Conservation (phyloP, 176 grass and related monocot species). For the Eremochloa ophiuroides region DNA sequence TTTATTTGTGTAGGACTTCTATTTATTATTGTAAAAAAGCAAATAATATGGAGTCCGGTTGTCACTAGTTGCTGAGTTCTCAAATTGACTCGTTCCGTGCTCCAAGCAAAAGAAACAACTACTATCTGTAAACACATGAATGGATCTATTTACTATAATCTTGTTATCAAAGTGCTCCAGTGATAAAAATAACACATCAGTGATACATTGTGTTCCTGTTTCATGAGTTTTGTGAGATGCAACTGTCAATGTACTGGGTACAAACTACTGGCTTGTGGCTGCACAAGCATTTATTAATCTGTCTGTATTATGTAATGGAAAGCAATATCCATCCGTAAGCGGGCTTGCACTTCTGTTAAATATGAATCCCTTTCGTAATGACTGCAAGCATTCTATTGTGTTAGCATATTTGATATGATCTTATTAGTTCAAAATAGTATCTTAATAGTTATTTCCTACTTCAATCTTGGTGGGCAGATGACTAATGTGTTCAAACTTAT, state of each 20-base stretch:
- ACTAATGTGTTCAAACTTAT: background rate
- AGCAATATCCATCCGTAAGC: background rate
- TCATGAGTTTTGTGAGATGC: background rate
- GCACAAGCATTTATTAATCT: constrained; percentile 25
- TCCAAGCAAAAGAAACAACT: background rate
- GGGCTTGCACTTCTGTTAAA: background rate
- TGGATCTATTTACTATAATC: background rate
- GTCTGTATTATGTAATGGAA: background rate
- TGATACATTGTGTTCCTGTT: background rate
- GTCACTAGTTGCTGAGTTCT: background rate
- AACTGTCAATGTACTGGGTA: constrained; percentile 17
- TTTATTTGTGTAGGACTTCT: background rate
- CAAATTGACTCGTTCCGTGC: too few species aligned
- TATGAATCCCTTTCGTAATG: background rate
- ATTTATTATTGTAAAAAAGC: background rate
- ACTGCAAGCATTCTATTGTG: background rate
- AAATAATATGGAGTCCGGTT: background rate
- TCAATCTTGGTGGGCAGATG: background rate
- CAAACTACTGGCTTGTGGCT: background rate
- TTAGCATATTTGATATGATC: constrained; percentile 11
- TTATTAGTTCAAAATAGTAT: background rate
- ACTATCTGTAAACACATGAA: background rate
- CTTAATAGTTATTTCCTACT: background rate
- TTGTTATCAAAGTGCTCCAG: background rate
- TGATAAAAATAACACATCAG: background rate